Percentiles rank a stretch among this genome's conserved stretches.
These are phyloP conservation scores for Mucor indicus DNA, from an alignment of 371 early-diverging fungal genomes.

Conservation along the genomic window DNA sequence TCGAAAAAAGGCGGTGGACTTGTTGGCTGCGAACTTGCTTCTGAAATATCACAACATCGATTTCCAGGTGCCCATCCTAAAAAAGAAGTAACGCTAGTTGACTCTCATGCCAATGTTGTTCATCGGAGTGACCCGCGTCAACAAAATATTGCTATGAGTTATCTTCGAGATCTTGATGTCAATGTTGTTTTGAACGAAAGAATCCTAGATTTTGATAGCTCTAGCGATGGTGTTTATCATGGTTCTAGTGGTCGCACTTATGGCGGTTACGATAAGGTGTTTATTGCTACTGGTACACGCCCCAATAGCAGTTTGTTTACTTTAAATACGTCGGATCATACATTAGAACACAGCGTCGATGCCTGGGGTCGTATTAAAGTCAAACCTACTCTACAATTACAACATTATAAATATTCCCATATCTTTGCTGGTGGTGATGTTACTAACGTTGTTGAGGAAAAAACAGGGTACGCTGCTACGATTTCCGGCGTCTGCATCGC, in stretches of 20 bases:
- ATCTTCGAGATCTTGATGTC: conserved; percentile 60
- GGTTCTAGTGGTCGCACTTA: conserved; percentile 36
- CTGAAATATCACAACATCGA: conserved; percentile 44
- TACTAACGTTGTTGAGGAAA: conserved; percentile 59
- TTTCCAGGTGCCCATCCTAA: conserved; percentile 40
- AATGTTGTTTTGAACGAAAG: conserved; percentile 63
- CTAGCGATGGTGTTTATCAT: conserved; percentile 19
- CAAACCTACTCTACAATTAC: conserved; percentile 60
- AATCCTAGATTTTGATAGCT: conserved; percentile 28
- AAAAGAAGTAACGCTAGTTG: conserved; percentile 57
- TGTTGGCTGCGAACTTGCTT: conserved; percentile 66
- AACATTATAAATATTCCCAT: conserved; percentile 50
- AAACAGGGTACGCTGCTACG: conserved; percentile 63
- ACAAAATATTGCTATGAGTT: conserved; percentile 43
- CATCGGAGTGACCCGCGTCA: conserved; percentile 41
- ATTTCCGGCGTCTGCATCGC: conserved; percentile 54
- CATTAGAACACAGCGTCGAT: conserved; percentile 35
- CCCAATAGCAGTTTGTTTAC: conserved; percentile 34
- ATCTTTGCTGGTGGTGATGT: conserved; percentile 74
- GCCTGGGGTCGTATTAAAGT: conserved; percentile 51
- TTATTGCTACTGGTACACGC: conserved; percentile 41
- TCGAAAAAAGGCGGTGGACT: conserved; percentile 55
- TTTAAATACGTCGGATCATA: conserved; percentile 7
- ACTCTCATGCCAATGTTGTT: conserved; percentile 38
- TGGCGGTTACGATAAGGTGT: conserved; percentile 29